Base-by-base conservation (phyloP, 78 protist genomes). In the Dictyostelium capitatum region DNA sequence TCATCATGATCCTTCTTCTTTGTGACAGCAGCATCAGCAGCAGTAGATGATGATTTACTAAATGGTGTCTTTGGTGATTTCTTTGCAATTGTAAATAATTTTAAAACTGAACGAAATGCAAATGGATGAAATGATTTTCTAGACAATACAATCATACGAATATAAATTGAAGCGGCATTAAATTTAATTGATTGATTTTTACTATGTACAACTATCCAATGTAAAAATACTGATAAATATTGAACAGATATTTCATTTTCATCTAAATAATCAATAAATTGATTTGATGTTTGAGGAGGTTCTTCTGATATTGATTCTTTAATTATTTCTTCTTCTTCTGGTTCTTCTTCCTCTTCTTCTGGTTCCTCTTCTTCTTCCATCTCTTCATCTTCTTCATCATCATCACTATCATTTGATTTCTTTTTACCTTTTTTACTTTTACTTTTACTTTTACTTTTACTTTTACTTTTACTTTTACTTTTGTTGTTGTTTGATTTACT, bases 161-260 rank as follows among this genome's bases (percentile, higher is more conserved):
- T 25, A 75, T 85, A 85, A 19, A 85, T 79, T 1, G 92, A 85
- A 1, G 92, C 46, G 15, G 92, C 92, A 74, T 25, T 85, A 79
- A 28, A 75, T 25, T 28, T 54, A 46, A 32, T 28, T 14, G 30
- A n/a, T 54, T 54, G 73, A 79, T 30, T 79, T 43, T 56, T 50
- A 6, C 1, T 47, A 15, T 11, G 74, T 6, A 20, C 65, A 1
- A 85, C 62, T 43, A 85, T 4, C 92, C 92, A 85, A 50, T 75
- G 75, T n/a, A 85, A 28, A 15, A 85, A 48, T 30, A 78, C 75
- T 5, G 53, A 20, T 47, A 85, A 59, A 56, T 54, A 7, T 53
- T 75, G 51, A 20, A 57, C 19, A 23, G 92, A 74, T 19, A 85
- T 75, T 12, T 46, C 37, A 15, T 65, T 57, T 25, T 43, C 15